Evolutionary conservation across 805 yeast genomes (phyloP).

Genomic region (Yarrowia bubula): DNA sequence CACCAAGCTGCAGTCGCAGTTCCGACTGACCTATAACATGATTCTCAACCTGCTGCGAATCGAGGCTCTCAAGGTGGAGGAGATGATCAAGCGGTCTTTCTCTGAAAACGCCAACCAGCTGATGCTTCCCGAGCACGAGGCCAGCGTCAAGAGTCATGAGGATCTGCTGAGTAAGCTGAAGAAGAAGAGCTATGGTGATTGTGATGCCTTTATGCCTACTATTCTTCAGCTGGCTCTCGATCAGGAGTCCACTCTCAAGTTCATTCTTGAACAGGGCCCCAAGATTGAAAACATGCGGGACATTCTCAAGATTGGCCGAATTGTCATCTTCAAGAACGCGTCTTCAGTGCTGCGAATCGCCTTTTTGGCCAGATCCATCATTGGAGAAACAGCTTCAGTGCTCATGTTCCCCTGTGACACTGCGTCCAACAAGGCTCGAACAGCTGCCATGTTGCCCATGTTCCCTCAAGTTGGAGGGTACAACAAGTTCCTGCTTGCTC

Average conservation of each 20-base stretch:
- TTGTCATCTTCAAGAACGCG: slow-evolving; percentile 37
- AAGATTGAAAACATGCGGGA: slow-evolving; percentile 1
- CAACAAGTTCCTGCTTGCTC: neutral
- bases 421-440: neutral
- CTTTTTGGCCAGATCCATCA: neutral
- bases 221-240: neutral
- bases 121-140: slow-evolving; percentile 79
- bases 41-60: slow-evolving; percentile 85
- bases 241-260: neutral
- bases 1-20: slow-evolving; percentile 85
- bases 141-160: slow-evolving; percentile 55
- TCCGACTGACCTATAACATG: slow-evolving; percentile 94
- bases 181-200: slow-evolving; percentile 25
- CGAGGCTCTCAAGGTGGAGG: slow-evolving; percentile 95
- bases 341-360: neutral
- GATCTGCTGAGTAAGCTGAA: slow-evolving; percentile 45
- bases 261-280: slow-evolving; percentile 1
- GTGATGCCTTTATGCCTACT: slow-evolving; percentile 43
- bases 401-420: slow-evolving; percentile 4
- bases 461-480: neutral
- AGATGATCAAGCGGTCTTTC: slow-evolving; percentile 94
- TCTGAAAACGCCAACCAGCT: slow-evolving; percentile 87
- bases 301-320: slow-evolving; percentile 47
- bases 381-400: neutral
- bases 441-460: neutral